Base-by-base conservation (phyloP, 1,284 basidiomycete species). In the Amylostereum chailletii region DNA sequence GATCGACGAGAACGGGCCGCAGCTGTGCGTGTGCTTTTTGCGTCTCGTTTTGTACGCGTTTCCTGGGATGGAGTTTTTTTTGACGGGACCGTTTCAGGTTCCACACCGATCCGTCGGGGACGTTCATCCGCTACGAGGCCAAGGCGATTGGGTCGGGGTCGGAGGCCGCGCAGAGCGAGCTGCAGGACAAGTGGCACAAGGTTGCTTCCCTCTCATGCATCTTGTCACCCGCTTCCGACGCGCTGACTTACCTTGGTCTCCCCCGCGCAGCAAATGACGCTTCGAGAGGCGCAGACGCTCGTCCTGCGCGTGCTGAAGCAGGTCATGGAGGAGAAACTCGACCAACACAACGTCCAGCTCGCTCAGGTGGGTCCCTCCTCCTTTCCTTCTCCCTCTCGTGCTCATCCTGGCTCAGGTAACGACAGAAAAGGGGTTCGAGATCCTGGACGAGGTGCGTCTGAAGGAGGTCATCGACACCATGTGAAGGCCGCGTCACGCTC, bases 301-400 rank as follows among this genome's bases (percentile, higher is more conserved):
- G 88, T 91, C 8, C 72, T 99, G 53, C 86, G 86, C 55, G 91
- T 97, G 41, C 72, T 99, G 56, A 98, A 98, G 73, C 94, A 99
- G 72, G 96, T 99, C 45, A 99, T 99, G 96, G 96, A 99, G 69
- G 96, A 99, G 75, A 95, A 95, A 68, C 78, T 99, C 39, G 93
- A 97, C 68, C 90, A 96, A 63, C 90, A 96, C 72, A 99, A 99
- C 61, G 94, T 99, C 27, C 95, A 99, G 69, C 76, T 99, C 27
- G 94, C 95, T 47, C 90, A 94, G 77, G 92, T 88, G 49, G 43
- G 74, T 19, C 19, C 68, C 5, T 42, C 11, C 19, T 45, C 29
- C 11, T 34, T 45, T 37, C 4, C 19, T n/a, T n/a, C n/a, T n/a
- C n/a, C n/a, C n/a, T 41, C 44, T 43, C 34, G 42, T 34, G 5